Evolutionary conservation across 352 stramenopile species (phyloP), one percentile per base, ranked within the genome.

Genomic region (Bremia lactucae): DNA sequence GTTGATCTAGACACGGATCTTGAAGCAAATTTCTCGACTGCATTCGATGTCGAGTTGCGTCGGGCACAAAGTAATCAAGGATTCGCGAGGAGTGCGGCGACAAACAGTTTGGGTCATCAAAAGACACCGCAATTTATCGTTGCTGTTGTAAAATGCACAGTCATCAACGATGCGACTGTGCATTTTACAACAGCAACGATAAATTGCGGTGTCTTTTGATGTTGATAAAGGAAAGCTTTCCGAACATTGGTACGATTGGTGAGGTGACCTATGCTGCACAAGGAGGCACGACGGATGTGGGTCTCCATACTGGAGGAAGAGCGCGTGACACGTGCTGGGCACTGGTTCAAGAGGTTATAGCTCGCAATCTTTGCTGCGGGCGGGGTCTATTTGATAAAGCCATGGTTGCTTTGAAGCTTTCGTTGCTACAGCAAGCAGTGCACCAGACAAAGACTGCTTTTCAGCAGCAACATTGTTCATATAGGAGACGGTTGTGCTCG

Each of bases 151-250:
- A 46, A 44, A 7, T 55, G 33, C 10, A 35, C 41, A 5, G 23
- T 61, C 26, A 13, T 41, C 34, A n/a, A n/a, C n/a, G n/a, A n/a
- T n/a, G n/a, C n/a, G 26, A 61, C 23, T 5, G 41, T 35, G 10
- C 33, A 55, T 7, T 44, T 46, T 2, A 76, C 39, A 1, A 68
- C 35, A 6, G 55, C 31, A 2, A 36, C 61, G 10, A 80, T 62
- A 24, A 82, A 83, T 24, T 73, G 52, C 14, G 69, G 69, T 0
- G 65, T 81, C 52, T 75, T 79, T 34, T 79, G 69, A 37, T 79
- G 62, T 49, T 38, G 14, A 26, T 58, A 8, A 39, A 41, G n/a
- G 16, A 18, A 26, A 37, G 11, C 8, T 19, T 3, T 16, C 25
- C 31, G 7, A 14, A 14, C 25, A 16, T 34, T 33, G 28, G 19